These are phyloP conservation scores for Ogataea dorogensis DNA, from an alignment of 805 yeast species.

Conservation along the genomic window DNA sequence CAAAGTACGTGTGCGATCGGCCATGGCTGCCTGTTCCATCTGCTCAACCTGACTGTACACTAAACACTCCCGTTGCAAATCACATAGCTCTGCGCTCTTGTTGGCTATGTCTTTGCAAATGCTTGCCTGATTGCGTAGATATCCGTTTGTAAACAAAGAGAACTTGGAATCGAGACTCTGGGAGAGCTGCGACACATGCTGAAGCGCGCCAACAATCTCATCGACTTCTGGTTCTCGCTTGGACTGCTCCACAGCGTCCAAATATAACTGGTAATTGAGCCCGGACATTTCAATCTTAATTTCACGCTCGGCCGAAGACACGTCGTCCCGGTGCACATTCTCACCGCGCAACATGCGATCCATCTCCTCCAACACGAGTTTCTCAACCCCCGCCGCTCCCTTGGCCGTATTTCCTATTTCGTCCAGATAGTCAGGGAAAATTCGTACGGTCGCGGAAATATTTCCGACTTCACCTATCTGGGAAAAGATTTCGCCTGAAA, in stretches of 20 bases:
- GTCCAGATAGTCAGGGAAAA: background rate
- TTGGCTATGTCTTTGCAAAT: constrained; percentile 11
- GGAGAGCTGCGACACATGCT: constrained; percentile 20
- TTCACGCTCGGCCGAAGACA: constrained; percentile 4
- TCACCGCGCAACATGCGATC: constrained; percentile 1
- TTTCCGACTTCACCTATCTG: no score
- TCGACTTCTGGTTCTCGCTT: constrained; percentile 14
- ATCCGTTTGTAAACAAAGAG: constrained; percentile 32
- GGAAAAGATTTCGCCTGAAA: no score
- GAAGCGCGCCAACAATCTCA: constrained; percentile 14
- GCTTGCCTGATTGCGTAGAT: constrained; percentile 27
- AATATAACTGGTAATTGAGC: constrained; percentile 6
- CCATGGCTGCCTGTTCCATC: constrained; percentile 15
- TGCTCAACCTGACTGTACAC: constrained; percentile 10
- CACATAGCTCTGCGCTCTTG: constrained; percentile 9
- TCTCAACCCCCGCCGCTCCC: constrained; percentile 1
- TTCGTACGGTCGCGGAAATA: background rate
- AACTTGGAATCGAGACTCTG: constrained; percentile 34
- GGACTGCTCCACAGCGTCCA: constrained; percentile 12
- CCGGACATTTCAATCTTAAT: constrained; percentile 7
- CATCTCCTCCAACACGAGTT: constrained; percentile 10
- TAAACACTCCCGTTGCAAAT: constrained; percentile 11
- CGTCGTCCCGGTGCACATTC: constrained; percentile 1
- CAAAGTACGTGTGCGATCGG: constrained; percentile 4
- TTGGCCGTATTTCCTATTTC: background rate